phyloP scores from a whole-genome alignment of 169 alveolate genomes.

The Eimeria brunetti region DNA sequence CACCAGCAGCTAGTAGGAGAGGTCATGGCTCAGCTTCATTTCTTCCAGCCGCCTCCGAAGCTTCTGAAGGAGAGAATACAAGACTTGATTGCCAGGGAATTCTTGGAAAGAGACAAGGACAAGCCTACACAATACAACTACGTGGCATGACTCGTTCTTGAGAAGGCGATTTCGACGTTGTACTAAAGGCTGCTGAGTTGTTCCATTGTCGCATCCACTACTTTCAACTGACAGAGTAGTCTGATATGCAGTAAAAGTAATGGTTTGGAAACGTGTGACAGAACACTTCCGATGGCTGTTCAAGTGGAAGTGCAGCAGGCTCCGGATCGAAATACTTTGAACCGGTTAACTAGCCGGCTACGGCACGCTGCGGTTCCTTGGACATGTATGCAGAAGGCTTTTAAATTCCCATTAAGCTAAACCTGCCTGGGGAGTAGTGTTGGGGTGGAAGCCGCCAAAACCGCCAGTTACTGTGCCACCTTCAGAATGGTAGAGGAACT shows the following conservation, averaged over 20 bases:
- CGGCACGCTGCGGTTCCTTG: neutral
- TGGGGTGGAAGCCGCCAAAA: neutral
- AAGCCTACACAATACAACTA: conserved; percentile 85
- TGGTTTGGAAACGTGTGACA: neutral
- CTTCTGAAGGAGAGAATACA: conserved; percentile 90
- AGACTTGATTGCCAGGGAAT: conserved; percentile 91
- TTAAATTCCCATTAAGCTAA: neutral
- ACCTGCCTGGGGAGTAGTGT: neutral
- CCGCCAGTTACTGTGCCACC: neutral
- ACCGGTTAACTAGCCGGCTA: conserved; percentile 13
- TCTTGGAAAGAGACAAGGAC: conserved; percentile 89
- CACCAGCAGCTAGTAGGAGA: conserved; percentile 85
- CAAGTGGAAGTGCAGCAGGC: neutral
- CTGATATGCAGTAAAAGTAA: neutral
- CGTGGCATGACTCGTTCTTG: conserved; percentile 81
- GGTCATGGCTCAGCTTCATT: conserved; percentile 84
- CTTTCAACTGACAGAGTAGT: neutral
- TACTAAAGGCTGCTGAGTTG: neutral
- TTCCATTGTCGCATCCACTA: neutral
- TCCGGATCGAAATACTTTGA: neutral
- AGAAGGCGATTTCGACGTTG: neutral
- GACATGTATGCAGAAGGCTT: conserved; percentile 13
- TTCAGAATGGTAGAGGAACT: conserved; percentile 1
- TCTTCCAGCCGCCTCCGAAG: conserved; percentile 86
- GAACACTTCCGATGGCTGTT: neutral